Conservation (phyloP, 148 eudicot species). For the Pouteria glomerata region DNA sequence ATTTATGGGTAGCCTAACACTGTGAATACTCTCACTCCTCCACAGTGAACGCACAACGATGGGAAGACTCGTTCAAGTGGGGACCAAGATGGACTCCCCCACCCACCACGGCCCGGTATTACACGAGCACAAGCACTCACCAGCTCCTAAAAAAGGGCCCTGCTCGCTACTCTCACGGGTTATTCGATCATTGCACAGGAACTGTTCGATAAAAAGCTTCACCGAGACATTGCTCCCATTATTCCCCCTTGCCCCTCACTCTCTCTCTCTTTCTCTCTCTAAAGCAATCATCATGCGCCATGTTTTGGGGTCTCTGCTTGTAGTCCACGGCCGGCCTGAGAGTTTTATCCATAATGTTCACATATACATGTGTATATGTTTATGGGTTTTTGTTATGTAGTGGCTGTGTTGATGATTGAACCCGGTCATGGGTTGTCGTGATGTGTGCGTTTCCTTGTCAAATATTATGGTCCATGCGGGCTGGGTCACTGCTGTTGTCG, state of each 20-base stretch:
- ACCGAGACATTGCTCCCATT: background rate
- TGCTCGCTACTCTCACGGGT: background rate
- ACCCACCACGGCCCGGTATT: too few relatives aligned
- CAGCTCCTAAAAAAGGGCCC: background rate
- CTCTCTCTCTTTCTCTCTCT: background rate
- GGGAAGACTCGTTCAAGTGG: too few relatives aligned
- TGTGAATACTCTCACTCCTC: too few relatives aligned
- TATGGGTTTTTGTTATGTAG: background rate
- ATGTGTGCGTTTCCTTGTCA: slow-evolving; percentile 10
- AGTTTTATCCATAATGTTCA: background rate
- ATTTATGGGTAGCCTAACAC: too few relatives aligned
- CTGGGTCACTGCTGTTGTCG: background rate
- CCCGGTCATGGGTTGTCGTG: slow-evolving; percentile 14
- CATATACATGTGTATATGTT: background rate
- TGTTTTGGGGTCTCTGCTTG: background rate
- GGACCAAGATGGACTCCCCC: too few relatives aligned
- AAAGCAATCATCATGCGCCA: slow-evolving; percentile 1
- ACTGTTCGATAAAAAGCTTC: slow-evolving; percentile 7
- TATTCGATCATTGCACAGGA: background rate
- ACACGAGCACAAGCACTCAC: too few relatives aligned
- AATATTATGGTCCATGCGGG: background rate
- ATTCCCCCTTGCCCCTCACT: background rate
- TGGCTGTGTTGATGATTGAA: background rate
- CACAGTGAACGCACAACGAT: too few relatives aligned
- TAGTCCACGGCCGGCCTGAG: slow-evolving; percentile 5